Evolutionary conservation across 2,329 filamentous ascomycete species (phyloP).

Genomic region (Aureobasidium melanogenum): DNA sequence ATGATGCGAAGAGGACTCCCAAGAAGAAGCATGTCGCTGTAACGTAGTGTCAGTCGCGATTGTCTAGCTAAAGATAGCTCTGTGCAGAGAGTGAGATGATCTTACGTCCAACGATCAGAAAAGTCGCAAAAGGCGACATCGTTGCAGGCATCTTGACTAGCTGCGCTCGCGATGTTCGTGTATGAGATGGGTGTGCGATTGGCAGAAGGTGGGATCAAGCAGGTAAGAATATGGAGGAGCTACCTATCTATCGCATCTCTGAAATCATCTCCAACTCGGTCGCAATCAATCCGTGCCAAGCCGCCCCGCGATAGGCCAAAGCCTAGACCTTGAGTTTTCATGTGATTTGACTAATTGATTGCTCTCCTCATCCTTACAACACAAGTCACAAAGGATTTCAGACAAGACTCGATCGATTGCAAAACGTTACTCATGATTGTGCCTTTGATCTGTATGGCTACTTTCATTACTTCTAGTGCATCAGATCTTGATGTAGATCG

Average conservation of each 20-base stretch:
- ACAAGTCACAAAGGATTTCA: neutral
- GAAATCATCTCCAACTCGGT: neutral
- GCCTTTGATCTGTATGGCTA: neutral
- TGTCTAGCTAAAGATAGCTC: neutral
- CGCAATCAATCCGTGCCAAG: neutral
- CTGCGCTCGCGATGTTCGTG: neutral
- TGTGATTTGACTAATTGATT: constrained; percentile 13
- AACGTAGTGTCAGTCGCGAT: neutral
- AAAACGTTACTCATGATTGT: no score
- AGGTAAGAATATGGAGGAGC: neutral
- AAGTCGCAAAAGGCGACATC: constrained; percentile 68
- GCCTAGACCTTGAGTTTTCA: constrained; percentile 2
- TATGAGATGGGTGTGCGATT: neutral
- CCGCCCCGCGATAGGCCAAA: constrained; percentile 4
- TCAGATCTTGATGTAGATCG: constrained; percentile 27
- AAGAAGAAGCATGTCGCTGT: constrained; percentile 85
- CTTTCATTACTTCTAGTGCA: neutral
- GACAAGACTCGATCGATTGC: neutral
- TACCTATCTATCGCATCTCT: no score
- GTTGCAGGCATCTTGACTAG: constrained; percentile 12
- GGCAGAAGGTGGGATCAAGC: neutral
- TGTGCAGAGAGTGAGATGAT: constrained; percentile 20
- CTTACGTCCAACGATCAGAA: constrained; percentile 92
- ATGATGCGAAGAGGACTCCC: constrained; percentile 90
- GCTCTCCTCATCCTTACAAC: neutral